Evolutionary conservation across 2,329 filamentous ascomycete genomes (phyloP), one percentile per base, ranked within the genome.

Genomic region (Elsinoe batatas): DNA sequence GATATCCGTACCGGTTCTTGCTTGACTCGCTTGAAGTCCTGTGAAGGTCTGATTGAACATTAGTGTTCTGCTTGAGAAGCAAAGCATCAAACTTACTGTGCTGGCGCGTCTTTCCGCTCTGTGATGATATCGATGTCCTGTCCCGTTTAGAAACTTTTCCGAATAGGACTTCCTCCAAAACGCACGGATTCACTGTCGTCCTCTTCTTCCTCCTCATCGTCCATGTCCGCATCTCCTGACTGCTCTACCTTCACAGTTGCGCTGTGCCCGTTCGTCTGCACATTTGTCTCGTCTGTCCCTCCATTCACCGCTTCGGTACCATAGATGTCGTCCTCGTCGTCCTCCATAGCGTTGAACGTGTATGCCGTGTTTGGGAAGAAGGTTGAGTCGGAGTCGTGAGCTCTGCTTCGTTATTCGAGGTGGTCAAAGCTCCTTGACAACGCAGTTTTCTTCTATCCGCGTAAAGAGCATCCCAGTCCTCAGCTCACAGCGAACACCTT

Each of bases 41-140:
- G 57, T 37, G 58, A 53, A 54, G 55, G 56, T 20, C 58, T 61
- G 11, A 18, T 46, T 30, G 20, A 13, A 32, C 30, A 44, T 55
- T 35, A 54, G 53, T 54, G 36, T 33, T 15, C 8, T 10, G 32
- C 12, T 6, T 13, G 11, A 5, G 15, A 13, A 5, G 37, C 15
- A 7, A 18, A 22, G 5, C 12, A 15, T 17, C 15, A 42, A 22
- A 36, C 54, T 40, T 61, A 72, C 69, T 63, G 58, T 35, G 63
- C 51, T n/a, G 69, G 65, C 33, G 67, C 68, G 37, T 71, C 68
- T 56, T 74, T 69, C 32, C 71, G 71, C 61, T 79, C 76, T 42
- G 75, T 72, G 54, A 77, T 78, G 61, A 79, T 76, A 56, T 79
- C 75, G 53, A 79, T 71, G 59, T 79, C 76, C 74, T 78, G 59